Percentiles rank a stretch among this genome's conserved stretches.
Evolutionary conservation across 352 stramenopile genomes (phyloP).

Genomic region (Lagenidium sp.): DNA sequence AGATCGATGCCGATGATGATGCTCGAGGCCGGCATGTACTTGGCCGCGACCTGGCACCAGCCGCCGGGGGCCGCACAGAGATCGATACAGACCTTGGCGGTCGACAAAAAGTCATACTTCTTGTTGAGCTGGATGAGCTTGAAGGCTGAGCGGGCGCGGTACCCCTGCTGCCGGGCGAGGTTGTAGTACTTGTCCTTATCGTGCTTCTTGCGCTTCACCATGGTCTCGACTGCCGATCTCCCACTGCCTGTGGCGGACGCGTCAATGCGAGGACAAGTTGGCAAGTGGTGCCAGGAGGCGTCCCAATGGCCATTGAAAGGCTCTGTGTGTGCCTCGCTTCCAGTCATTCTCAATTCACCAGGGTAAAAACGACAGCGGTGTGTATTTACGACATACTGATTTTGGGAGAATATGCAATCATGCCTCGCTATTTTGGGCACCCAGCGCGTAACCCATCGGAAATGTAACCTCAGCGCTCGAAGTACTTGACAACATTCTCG

Average conservation of each 20-base stretch:
- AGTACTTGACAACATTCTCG: constrained; percentile 58
- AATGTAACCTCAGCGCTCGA: constrained; percentile 37
- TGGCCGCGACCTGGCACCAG: constrained; percentile 93
- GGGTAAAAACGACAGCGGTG: constrained; percentile 5
- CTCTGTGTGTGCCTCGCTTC: too few relatives aligned
- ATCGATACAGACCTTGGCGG: constrained; percentile 97
- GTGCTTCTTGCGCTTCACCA: constrained; percentile 97
- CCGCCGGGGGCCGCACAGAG: constrained; percentile 98
- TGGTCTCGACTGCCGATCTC: too few relatives aligned
- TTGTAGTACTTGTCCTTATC: constrained; percentile 99
- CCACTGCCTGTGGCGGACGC: too few relatives aligned
- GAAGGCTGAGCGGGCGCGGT: constrained; percentile 97
- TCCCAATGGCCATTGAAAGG: too few relatives aligned
- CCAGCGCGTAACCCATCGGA: too few relatives aligned
- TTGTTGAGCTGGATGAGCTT: constrained; percentile 99
- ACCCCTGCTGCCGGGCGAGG: constrained; percentile 97
- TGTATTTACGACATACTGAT: constrained; percentile 10
- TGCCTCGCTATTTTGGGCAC: too few relatives aligned
- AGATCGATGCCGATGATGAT: constrained; percentile 98
- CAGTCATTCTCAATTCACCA: constrained; percentile 13
- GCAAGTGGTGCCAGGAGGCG: too few relatives aligned
- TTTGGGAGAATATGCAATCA: too few relatives aligned
- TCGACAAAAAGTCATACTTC: constrained; percentile 97
- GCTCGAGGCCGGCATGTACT: constrained; percentile 91
- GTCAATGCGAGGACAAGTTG: too few relatives aligned